Evolutionary conservation across 352 stramenopile genomes (phyloP).

Genomic region (Paralagenidium karlingii): DNA sequence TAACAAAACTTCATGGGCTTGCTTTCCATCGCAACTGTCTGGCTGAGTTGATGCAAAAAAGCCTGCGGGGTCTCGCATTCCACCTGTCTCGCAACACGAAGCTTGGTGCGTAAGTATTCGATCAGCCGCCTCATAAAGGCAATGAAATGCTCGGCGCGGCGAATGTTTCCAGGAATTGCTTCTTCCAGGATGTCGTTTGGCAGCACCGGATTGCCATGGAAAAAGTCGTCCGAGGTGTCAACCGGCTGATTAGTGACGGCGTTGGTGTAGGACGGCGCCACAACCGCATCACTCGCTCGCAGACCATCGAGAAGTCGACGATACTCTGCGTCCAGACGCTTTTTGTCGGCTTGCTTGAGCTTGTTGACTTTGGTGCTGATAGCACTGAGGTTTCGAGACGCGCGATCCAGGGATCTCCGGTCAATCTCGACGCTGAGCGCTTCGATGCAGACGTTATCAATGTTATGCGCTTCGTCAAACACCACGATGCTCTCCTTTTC

Average conservation of each 20-base stretch:
- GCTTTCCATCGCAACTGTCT: constrained; percentile 90
- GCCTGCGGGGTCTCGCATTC: constrained; percentile 94
- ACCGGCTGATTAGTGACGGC: constrained; percentile 21
- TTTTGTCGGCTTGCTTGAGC: constrained; percentile 87
- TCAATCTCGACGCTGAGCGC: constrained; percentile 95
- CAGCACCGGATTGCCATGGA: constrained; percentile 74
- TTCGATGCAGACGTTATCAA: constrained; percentile 99
- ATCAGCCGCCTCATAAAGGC: constrained; percentile 96
- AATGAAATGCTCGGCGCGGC: constrained; percentile 96
- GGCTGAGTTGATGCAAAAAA: constrained; percentile 92
- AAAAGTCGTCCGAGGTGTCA: constrained; percentile 41
- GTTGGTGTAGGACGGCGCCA: constrained; percentile 36
- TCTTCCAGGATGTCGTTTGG: constrained; percentile 93
- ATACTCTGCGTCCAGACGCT: constrained; percentile 92
- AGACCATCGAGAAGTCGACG: constrained; percentile 92
- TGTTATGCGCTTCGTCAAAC: constrained; percentile 99
- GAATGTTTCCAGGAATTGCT: constrained; percentile 96
- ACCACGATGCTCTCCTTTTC: constrained; percentile 90
- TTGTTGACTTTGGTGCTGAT: constrained; percentile 65
- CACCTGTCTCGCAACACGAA: constrained; percentile 83
- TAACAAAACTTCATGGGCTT: constrained; percentile 98
- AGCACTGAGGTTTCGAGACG: constrained; percentile 82
- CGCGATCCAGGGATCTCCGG: constrained; percentile 82
- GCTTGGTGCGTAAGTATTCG: constrained; percentile 83
- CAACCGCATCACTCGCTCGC: constrained; percentile 77